Base-by-base conservation (phyloP, 2,329 filamentous ascomycete genomes). In the Ophioceras dolichostomum region DNA sequence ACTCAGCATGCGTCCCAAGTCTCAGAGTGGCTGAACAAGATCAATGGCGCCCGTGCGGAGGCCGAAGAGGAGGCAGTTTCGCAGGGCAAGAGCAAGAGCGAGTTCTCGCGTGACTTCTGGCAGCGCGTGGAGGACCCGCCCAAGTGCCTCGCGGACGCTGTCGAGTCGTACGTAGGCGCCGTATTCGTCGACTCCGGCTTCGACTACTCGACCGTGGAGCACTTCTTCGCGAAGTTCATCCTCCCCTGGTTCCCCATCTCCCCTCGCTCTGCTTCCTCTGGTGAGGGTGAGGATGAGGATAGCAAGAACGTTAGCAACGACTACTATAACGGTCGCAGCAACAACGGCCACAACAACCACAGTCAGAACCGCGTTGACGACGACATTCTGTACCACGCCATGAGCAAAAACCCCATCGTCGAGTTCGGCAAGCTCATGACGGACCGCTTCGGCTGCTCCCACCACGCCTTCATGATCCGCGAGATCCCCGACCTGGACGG, bases 161-260 rank as follows among this genome's bases (percentile, higher is more conserved):
- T 96, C 4, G 91, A 98, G 64, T 76, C 89, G 0, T 91, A 87
- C 48, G 62, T 95, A 3, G 91, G 87, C 2, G 89, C 89, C 16
- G 68, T 95, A 17, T 96, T 96, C 53, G 82, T 98, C 10, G 91
- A 98, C 57, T 82, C 84, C 0, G 65, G 70, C 32, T 96, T 89
- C 59, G 63, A 91, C 51, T 95, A 81, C 56, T 55, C 56, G 10
- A 67, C 77, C 14, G 81, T 96, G 1, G 74, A 82, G 43, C 53
- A 54, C 1, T 96, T 98, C 60, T 95, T 94, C 57, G 59, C 74
- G n/a, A 54, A 49, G 12, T 76, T 88, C 44, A 71, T 96, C 39
- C 68, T 70, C 39, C 78, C 76, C 3, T 94, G 78, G 60, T 96
- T 96, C 54, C 65, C 72, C 36, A n/a, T n/a, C n/a, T n/a, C n/a